Percentiles rank a stretch among this genome's conserved stretches.
Conservation (phyloP, 371 early-diverging fungal genomes). For the Pancytospora epiphaga region DNA sequence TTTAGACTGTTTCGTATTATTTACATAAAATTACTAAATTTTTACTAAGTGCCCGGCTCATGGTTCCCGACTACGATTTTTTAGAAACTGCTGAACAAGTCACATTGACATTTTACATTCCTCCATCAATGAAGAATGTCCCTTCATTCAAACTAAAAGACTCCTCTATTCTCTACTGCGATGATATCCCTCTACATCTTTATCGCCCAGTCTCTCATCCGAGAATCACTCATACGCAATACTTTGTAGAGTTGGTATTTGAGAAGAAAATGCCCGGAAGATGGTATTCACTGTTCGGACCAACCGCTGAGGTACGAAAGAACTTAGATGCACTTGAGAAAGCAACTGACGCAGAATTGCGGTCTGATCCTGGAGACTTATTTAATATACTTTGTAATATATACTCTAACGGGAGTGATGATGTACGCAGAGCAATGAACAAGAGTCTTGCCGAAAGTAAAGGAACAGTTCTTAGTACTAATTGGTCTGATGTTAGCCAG, state of each 20-base stretch:
- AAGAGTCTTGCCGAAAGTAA: conserved; percentile 84
- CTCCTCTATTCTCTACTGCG: not conserved
- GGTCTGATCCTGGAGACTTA: conserved; percentile 62
- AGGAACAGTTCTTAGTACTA: conserved; percentile 82
- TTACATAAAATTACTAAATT: too few species aligned
- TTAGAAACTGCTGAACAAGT: not conserved
- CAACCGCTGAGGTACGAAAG: not conserved
- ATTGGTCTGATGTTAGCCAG: conserved; percentile 80
- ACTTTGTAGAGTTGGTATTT: not conserved
- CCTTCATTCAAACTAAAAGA: not conserved
- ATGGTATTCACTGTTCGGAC: not conserved
- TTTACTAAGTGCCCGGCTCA: not conserved
- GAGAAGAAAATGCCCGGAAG: not conserved
- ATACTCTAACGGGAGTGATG: conserved; percentile 75
- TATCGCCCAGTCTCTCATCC: not conserved
- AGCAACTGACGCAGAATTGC: not conserved
- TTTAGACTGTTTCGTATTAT: too few species aligned
- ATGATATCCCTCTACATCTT: not conserved
- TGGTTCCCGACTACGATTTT: not conserved
- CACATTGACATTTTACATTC: not conserved
- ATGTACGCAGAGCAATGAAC: conserved; percentile 84
- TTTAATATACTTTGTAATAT: conserved; percentile 78
- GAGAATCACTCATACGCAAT: not conserved
- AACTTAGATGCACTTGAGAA: not conserved
- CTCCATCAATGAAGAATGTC: not conserved